Evolutionary conservation across 2,329 filamentous ascomycete species (phyloP).

Genomic region (Blumeria hordei): DNA sequence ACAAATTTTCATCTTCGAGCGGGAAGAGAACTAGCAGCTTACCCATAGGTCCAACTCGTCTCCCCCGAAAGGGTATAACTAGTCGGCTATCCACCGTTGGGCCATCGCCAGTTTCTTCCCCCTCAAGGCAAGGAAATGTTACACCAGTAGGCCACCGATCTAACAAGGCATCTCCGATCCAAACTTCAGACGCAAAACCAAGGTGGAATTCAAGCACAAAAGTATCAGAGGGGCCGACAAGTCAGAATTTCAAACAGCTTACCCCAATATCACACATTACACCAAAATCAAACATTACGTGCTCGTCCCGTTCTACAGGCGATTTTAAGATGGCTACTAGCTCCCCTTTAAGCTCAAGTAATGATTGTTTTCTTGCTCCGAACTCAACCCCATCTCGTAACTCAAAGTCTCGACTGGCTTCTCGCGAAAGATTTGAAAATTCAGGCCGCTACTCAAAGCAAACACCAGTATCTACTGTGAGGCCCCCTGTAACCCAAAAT

Average conservation of each 20-base stretch:
- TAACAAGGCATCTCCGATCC: slow-evolving; percentile 21
- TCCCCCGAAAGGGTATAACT: slow-evolving; percentile 15
- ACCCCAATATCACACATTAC: slow-evolving; percentile 16
- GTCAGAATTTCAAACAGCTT: slow-evolving; percentile 42
- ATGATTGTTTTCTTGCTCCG: slow-evolving; percentile 10
- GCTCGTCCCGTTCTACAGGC: slow-evolving; percentile 6
- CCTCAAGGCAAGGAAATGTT: slow-evolving; percentile 20
- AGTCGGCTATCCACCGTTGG: slow-evolving; percentile 17
- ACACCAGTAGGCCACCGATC: slow-evolving; percentile 23
- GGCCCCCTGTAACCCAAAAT: slow-evolving; percentile 16
- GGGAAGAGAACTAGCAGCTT: slow-evolving; percentile 21
- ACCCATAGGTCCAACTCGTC: slow-evolving; percentile 17
- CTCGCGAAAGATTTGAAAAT: slow-evolving; percentile 24
- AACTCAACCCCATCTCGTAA: slow-evolving; percentile 12
- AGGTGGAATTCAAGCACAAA: slow-evolving; percentile 51
- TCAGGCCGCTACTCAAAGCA: slow-evolving; percentile 23
- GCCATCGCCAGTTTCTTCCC: slow-evolving; percentile 16
- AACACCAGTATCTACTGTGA: slow-evolving; percentile 21
- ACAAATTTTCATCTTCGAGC: slow-evolving; percentile 7
- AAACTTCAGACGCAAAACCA: slow-evolving; percentile 32
- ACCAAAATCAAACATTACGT: slow-evolving; percentile 7
- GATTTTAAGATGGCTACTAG: slow-evolving; percentile 15
- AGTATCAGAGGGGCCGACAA: slow-evolving; percentile 35
- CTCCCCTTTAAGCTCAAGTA: slow-evolving; percentile 11
- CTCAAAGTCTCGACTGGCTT: slow-evolving; percentile 19